phyloP scores from a whole-genome alignment of 768 basidiomycete species.

The Mycena metata region DNA sequence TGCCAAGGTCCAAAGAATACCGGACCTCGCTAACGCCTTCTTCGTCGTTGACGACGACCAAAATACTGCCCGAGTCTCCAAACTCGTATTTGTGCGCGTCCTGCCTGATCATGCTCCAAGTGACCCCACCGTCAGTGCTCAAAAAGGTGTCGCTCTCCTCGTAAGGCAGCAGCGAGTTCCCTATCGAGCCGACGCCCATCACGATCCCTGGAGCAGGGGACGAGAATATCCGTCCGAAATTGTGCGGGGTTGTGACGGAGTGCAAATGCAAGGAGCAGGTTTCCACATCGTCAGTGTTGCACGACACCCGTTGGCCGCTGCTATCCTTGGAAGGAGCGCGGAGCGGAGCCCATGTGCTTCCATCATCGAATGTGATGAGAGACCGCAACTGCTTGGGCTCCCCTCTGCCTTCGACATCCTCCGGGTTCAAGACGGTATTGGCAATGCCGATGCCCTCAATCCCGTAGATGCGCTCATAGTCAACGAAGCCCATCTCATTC shows the following conservation, averaged over 20 bases:
- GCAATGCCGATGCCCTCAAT: slow-evolving; percentile 93
- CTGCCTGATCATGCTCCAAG: slow-evolving; percentile 82
- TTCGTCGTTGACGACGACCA: slow-evolving; percentile 90
- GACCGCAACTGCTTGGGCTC: slow-evolving; percentile 82
- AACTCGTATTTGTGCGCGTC: slow-evolving; percentile 97
- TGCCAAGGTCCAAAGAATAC: slow-evolving; percentile 89
- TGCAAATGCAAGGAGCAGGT: slow-evolving; percentile 91
- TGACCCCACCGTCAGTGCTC: slow-evolving; percentile 89
- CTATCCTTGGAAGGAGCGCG: slow-evolving; percentile 67
- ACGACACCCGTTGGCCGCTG: slow-evolving; percentile 72
- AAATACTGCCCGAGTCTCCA: slow-evolving; percentile 87
- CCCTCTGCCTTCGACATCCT: slow-evolving; percentile 82
- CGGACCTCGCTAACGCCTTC: slow-evolving; percentile 73
- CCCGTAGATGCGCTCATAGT: slow-evolving; percentile 90
- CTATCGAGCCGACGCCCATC: slow-evolving; percentile 97
- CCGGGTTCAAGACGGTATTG: slow-evolving; percentile 86
- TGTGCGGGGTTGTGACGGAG: slow-evolving; percentile 93
- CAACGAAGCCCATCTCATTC: slow-evolving; percentile 89
- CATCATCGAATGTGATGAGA: slow-evolving; percentile 91
- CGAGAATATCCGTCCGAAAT: slow-evolving; percentile 94
- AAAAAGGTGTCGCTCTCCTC: slow-evolving; percentile 94
- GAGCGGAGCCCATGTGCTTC: slow-evolving; percentile 84
- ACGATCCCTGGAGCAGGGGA: slow-evolving; percentile 94
- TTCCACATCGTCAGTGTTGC: slow-evolving; percentile 68
- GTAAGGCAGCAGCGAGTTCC: slow-evolving; percentile 75